Evolutionary conservation across 192 early-diverging fungal genomes (phyloP).

Genomic region (Entomortierella beljakovae): DNA sequence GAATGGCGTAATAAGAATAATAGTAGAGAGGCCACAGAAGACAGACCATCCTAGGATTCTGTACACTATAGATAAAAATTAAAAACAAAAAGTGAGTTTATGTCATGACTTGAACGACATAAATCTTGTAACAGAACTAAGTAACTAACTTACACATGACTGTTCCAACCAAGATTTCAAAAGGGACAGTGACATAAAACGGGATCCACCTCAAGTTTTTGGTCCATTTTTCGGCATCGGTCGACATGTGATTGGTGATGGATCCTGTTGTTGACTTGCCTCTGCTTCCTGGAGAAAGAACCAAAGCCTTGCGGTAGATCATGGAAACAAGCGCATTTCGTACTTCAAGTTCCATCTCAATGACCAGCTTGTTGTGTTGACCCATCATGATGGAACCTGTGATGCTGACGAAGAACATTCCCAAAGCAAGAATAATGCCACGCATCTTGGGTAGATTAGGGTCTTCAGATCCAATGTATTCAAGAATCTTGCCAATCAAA

Average conservation of each 20-base stretch:
- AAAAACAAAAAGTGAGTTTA: background rate
- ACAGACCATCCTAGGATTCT: slow-evolving; percentile 31
- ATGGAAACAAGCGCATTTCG: slow-evolving; percentile 77
- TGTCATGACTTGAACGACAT: background rate
- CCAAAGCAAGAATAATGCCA: slow-evolving; percentile 17
- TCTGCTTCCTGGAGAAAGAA: slow-evolving; percentile 68
- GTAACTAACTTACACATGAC: slow-evolving; percentile 28
- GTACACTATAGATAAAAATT: slow-evolving; percentile 12
- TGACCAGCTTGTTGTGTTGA: slow-evolving; percentile 15
- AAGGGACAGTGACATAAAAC: slow-evolving; percentile 13
- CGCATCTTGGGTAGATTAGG: background rate
- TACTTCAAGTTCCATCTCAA: slow-evolving; percentile 72
- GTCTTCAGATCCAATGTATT: slow-evolving; percentile 24
- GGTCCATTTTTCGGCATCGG: slow-evolving; percentile 37
- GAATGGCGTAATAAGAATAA: slow-evolving; percentile 21
- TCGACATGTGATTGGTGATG: slow-evolving; percentile 44
- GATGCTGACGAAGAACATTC: slow-evolving; percentile 16
- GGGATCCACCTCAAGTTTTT: background rate
- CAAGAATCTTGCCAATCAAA: slow-evolving; percentile 22
- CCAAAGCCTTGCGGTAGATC: slow-evolving; percentile 85
- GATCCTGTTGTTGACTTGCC: slow-evolving; percentile 10
- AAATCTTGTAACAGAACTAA: background rate
- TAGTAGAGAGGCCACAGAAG: slow-evolving; percentile 9
- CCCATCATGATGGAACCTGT: background rate
- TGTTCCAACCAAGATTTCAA: slow-evolving; percentile 10